A percentile compares a stretch with the other conserved stretches of the same genome.
Evolutionary conservation across 108 stramenopile genomes (phyloP).

Genomic region (Conticribra guillardii): DNA sequence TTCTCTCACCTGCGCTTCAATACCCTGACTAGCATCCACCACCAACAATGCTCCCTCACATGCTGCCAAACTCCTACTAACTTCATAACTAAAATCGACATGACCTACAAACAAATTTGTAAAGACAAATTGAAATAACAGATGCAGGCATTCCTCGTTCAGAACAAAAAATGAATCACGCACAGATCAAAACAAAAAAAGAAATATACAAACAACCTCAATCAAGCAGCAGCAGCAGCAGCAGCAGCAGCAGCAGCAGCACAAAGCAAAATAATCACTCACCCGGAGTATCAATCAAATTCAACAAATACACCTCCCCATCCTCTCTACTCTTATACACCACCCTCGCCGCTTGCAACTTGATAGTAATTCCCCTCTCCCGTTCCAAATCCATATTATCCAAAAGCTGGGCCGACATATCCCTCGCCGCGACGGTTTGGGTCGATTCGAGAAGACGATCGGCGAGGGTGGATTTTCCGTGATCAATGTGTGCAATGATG

Average conservation of each 20-base stretch:
- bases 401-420: constrained; percentile 93
- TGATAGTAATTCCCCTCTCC: constrained; percentile 99
- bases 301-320: constrained; percentile 85
- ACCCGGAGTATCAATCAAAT: constrained; percentile 90
- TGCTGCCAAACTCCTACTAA: constrained; percentile 94
- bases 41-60: constrained; percentile 99
- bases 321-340: constrained; percentile 82
- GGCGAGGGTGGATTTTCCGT: constrained; percentile 96
- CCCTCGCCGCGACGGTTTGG: constrained; percentile 83
- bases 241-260: no score
- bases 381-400: constrained; percentile 98
- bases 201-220: no score
- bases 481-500: constrained; percentile 99
- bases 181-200: constrained; percentile 17
- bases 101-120: constrained; percentile 66
- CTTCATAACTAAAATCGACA: constrained; percentile 98
- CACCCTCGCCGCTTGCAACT: constrained; percentile 97
- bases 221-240: no score
- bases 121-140: constrained; percentile 50
- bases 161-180: no score
- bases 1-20: constrained; percentile 92
- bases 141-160: constrained; percentile 40
- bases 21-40: constrained; percentile 98
- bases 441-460: constrained; percentile 94
- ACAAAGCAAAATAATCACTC: no score